A percentile compares a stretch with the other conserved stretches of the same genome.
These are phyloP conservation scores for Lipomyces anomalus DNA, from an alignment of 805 yeast species.

Conservation along the genomic window DNA sequence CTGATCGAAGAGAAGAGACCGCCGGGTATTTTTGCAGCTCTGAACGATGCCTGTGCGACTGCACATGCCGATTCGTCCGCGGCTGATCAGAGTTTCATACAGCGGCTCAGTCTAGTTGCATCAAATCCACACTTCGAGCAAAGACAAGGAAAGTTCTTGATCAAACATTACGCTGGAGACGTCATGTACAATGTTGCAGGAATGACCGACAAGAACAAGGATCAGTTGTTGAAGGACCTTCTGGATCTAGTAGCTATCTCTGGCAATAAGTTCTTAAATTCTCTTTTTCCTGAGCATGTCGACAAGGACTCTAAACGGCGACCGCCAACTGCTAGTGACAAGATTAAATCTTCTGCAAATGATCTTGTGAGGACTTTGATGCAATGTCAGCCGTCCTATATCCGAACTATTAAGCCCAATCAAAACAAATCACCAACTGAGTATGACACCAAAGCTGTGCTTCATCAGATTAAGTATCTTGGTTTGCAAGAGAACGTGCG, in stretches of 20 bases:
- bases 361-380: constrained; percentile 82
- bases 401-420: constrained; percentile 95
- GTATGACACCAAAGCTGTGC: constrained; percentile 79
- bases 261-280: constrained; percentile 52
- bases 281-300: constrained; percentile 59
- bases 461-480: constrained; percentile 91
- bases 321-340: constrained; percentile 95
- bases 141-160: constrained; percentile 77
- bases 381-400: constrained; percentile 88
- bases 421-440: constrained; percentile 87
- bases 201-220: constrained; percentile 97
- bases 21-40: constrained; percentile 92
- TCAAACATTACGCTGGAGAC: constrained; percentile 98
- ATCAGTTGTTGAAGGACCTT: constrained; percentile 82
- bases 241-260: constrained; percentile 73
- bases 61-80: constrained; percentile 97
- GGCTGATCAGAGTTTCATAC: constrained; percentile 94
- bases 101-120: constrained; percentile 78
- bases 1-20: constrained; percentile 90
- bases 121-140: constrained; percentile 82
- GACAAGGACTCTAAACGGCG: constrained; percentile 68
- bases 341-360: constrained; percentile 87
- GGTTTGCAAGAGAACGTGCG: constrained; percentile 96
- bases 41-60: constrained; percentile 95
- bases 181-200: constrained; percentile 83